Evolutionary conservation across 2,329 filamentous ascomycete species (phyloP).

Genomic region (Colletotrichum chlorophyti): DNA sequence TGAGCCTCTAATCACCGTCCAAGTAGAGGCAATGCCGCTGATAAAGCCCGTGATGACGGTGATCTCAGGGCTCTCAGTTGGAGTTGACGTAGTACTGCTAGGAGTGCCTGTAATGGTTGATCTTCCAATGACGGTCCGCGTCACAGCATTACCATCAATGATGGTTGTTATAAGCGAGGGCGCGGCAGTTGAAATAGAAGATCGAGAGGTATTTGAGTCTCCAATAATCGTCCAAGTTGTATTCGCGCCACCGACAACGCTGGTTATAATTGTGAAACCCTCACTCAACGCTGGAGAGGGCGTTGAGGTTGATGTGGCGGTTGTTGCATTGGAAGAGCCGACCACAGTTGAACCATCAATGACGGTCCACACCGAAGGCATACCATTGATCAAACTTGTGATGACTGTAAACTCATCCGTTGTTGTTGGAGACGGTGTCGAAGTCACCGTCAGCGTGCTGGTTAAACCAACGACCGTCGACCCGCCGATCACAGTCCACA

Average conservation of each 20-base stretch:
- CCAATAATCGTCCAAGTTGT: conserved; percentile 3
- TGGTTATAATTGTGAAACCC: neutral
- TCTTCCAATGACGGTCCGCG: no score
- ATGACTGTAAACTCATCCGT: neutral
- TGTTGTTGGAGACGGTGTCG: neutral
- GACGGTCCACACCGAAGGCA: neutral
- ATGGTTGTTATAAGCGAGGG: no score
- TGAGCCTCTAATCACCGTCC: neutral
- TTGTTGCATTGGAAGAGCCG: neutral
- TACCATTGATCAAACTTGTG: conserved; percentile 4
- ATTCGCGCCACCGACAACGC: neutral
- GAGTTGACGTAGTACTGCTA: no score
- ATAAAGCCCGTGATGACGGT: neutral
- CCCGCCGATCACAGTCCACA: neutral
- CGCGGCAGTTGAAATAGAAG: neutral
- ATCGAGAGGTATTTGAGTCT: neutral
- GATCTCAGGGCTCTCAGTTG: neutral
- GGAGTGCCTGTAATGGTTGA: no score
- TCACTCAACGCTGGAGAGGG: neutral
- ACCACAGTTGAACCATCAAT: neutral
- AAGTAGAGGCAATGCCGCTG: neutral
- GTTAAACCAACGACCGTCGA: neutral
- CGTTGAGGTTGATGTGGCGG: neutral
- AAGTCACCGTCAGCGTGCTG: neutral
- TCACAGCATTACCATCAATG: no score